phyloP scores from a whole-genome alignment of 2,329 filamentous ascomycete species.

The Penicillium griseofulvum region DNA sequence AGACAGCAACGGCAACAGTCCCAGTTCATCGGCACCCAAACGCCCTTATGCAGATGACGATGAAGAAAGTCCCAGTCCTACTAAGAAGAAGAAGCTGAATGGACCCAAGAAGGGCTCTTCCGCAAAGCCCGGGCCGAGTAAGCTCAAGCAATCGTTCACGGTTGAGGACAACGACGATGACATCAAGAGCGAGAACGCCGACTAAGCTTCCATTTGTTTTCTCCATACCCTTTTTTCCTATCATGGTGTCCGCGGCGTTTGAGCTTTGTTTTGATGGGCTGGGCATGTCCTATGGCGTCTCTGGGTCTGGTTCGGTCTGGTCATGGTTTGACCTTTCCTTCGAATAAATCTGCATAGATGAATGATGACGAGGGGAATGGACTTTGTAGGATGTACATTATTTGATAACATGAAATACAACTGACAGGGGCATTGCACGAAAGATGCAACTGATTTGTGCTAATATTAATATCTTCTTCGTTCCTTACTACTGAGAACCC shows the following conservation, averaged over 20 bases:
- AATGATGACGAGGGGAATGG: conserved; percentile 22
- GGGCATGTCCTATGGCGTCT: conserved; percentile 20
- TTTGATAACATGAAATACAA: conserved; percentile 21
- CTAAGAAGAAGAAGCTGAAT: conserved; percentile 51
- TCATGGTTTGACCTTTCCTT: conserved; percentile 6
- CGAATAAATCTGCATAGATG: conserved; percentile 28
- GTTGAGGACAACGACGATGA: conserved; percentile 34
- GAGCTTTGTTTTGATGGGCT: conserved; percentile 8
- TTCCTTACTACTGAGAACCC: background rate
- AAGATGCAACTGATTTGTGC: background rate
- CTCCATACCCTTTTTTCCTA: conserved; percentile 14
- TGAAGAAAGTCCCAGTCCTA: conserved; percentile 42
- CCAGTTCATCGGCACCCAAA: conserved; percentile 35
- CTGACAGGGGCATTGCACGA: conserved; percentile 5
- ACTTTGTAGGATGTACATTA: conserved; percentile 27
- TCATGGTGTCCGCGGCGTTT: conserved; percentile 15
- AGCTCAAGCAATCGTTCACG: conserved; percentile 44
- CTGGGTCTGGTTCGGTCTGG: conserved; percentile 15
- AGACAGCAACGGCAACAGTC: conserved; percentile 43
- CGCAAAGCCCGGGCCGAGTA: conserved; percentile 42
- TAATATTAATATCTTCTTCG: background rate
- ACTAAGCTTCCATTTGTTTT: conserved; percentile 20
- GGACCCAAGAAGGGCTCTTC: conserved; percentile 37
- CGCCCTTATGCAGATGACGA: conserved; percentile 43
- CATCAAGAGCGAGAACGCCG: conserved; percentile 38